Evolutionary conservation across 176 grass and related monocot genomes (phyloP).

Genomic region (Cenchrus purpureus): DNA sequence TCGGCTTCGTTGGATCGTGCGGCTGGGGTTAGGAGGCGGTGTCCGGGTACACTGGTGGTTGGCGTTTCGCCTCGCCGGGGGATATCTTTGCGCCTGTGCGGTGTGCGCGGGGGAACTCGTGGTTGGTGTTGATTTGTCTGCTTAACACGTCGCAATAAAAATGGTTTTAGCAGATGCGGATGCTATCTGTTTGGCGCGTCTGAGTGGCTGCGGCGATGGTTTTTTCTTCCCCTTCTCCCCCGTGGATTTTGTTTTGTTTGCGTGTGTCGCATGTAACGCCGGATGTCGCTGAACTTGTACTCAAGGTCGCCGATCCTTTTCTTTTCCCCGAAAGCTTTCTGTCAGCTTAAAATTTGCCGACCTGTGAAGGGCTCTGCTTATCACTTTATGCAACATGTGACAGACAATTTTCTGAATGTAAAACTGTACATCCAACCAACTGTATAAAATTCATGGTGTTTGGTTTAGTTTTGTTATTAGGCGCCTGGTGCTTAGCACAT

Average conservation of each 20-base stretch:
- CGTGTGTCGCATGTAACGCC: background rate
- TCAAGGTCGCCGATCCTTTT: background rate
- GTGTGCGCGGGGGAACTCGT: conserved; percentile 7
- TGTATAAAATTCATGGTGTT: background rate
- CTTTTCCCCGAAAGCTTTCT: too few relatives aligned
- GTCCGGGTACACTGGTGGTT: conserved; percentile 30
- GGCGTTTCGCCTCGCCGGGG: background rate
- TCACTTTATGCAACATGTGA: too few relatives aligned
- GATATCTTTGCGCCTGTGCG: conserved; percentile 39
- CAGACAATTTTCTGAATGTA: background rate
- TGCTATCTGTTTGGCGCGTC: conserved; percentile 7
- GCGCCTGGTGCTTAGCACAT: background rate
- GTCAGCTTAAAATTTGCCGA: background rate
- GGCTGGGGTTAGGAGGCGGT: background rate
- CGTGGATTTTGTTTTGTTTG: background rate
- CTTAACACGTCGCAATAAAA: background rate
- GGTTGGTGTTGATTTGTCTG: conserved; percentile 14
- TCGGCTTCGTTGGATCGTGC: conserved; percentile 27
- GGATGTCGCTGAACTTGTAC: background rate
- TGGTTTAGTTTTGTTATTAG: background rate
- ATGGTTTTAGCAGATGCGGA: background rate
- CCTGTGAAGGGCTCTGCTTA: background rate
- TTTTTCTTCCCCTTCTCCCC: background rate
- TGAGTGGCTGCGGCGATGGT: background rate
- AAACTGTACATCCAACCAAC: background rate